These are phyloP conservation scores for Dichotomopilus funicola DNA, from an alignment of 2,329 filamentous ascomycete genomes.

Conservation along the genomic window DNA sequence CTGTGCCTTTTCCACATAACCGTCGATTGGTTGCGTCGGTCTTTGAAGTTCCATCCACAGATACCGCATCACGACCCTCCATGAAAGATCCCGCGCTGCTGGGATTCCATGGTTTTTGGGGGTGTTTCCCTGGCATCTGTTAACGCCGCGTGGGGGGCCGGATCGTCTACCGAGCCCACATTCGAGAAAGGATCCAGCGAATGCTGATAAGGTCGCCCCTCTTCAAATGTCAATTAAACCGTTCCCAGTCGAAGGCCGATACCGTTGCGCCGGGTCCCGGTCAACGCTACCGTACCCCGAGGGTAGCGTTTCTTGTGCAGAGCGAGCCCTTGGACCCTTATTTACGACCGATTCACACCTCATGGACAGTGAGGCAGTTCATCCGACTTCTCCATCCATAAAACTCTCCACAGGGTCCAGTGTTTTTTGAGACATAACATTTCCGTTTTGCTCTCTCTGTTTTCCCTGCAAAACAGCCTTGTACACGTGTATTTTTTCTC, in stretches of 20 bases:
- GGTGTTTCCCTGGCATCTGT: background rate
- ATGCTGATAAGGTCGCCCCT: background rate
- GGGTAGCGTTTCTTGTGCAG: background rate
- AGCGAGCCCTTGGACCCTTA: background rate
- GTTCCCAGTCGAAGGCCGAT: background rate
- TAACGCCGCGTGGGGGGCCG: background rate
- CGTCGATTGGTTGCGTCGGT: too few relatives aligned
- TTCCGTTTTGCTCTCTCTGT: too few relatives aligned
- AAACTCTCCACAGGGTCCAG: too few relatives aligned
- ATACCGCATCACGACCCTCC: too few relatives aligned
- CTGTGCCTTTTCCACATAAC: too few relatives aligned
- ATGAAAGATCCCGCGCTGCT: too few relatives aligned
- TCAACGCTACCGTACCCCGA: background rate
- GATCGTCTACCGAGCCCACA: background rate
- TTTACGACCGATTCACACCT: background rate
- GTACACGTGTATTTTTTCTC: too few relatives aligned
- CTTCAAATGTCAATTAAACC: background rate
- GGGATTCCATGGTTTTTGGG: background rate
- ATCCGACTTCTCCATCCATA: too few relatives aligned
- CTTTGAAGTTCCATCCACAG: too few relatives aligned
- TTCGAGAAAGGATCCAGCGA: background rate
- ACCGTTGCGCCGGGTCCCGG: background rate
- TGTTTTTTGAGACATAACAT: too few relatives aligned
- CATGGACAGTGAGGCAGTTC: too few relatives aligned
- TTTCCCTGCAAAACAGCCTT: too few relatives aligned